phyloP scores from a whole-genome alignment of 768 basidiomycete species.

The Sporobolomyces phaffii region DNA sequence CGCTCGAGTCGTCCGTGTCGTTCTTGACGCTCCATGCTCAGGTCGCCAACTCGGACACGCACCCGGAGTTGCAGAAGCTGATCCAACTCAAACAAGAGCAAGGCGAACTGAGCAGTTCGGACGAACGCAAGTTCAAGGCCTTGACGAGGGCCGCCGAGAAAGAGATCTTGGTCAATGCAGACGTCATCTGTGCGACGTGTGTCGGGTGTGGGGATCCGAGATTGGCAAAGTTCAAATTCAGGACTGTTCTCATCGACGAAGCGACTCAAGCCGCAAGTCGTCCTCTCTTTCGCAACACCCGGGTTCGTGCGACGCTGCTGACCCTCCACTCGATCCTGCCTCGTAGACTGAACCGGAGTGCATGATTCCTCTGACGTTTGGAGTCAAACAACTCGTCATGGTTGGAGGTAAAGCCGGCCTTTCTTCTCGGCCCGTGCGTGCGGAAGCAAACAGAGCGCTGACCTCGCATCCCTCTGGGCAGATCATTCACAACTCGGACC shows the following conservation, averaged over 20 bases:
- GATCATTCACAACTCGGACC: constrained; percentile 78
- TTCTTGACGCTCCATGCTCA: constrained; percentile 95
- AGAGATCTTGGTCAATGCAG: constrained; percentile 89
- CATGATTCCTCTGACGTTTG: constrained; percentile 97
- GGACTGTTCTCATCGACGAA: constrained; percentile 96
- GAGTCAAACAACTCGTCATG: constrained; percentile 95
- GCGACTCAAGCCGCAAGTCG: constrained; percentile 65
- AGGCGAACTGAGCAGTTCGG: constrained; percentile 90
- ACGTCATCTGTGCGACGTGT: constrained; percentile 97
- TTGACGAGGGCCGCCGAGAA: constrained; percentile 91
- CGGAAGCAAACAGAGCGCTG: constrained; percentile 5
- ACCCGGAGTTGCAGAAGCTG: constrained; percentile 94
- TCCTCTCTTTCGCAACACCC: neutral
- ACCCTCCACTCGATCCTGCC: too few relatives aligned
- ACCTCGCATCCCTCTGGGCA: neutral
- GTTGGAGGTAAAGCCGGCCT: constrained; percentile 71
- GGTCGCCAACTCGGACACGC: constrained; percentile 84
- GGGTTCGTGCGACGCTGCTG: too few relatives aligned
- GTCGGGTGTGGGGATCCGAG: constrained; percentile 96
- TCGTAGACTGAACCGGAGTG: constrained; percentile 58
- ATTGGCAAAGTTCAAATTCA: constrained; percentile 92
- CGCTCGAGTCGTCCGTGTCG: constrained; percentile 86
- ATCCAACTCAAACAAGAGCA: constrained; percentile 97
- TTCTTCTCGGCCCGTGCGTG: neutral
- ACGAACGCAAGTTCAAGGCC: constrained; percentile 96